Base-by-base conservation (phyloP, 1,284 basidiomycete species). In the Rhodotorula sp. region DNA sequence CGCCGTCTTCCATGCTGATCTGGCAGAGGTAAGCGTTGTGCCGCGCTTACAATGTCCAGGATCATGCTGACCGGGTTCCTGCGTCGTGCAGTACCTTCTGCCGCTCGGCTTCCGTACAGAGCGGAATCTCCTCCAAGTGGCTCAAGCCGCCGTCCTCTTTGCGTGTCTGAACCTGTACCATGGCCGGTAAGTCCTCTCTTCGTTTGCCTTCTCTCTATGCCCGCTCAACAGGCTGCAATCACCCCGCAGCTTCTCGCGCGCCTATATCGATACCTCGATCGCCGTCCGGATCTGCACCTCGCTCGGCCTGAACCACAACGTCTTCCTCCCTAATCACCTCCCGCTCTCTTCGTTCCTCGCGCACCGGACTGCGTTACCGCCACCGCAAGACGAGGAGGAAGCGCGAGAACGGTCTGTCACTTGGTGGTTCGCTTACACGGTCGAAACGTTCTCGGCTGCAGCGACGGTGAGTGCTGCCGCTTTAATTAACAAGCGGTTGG, bases 131-230 rank as follows among this genome's bases (percentile, higher is more conserved):
- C 91, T 93, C 78, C 86, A 87, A 23, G 90, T 92, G 16, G 87
- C 92, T 84, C 91, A 93, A 79, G 91, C 91, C 5, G 91, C 91
- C 78, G 89, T 90, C 73, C 83, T 93, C 47, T 85, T 92, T 43
- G 90, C 89, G 1, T 92, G 91, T 90, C 91, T 90, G 81, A 91
- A 91, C 75, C 92, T 91, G 79, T 88, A 91, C 71, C 90, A 92
- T 80, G 91, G 91, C 3, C 86, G 91, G 67, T 62, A 14, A 7
- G 68, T 57, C 14, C 15, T 3, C 18, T 59, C 26, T 48, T 23
- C 7, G 8, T 16, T 15, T 39, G 6, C 5, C n/a, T 10, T 21
- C 14, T 5, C 2, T 39, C 5, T 2, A 16, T 54, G 26, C 0
- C 21, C 29, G 1, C 10, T 20, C 8, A 26, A 20, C 6, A n/a